phyloP scores from a whole-genome alignment of 2,329 filamentous ascomycete genomes.

The Pseudocercospora ulei region DNA sequence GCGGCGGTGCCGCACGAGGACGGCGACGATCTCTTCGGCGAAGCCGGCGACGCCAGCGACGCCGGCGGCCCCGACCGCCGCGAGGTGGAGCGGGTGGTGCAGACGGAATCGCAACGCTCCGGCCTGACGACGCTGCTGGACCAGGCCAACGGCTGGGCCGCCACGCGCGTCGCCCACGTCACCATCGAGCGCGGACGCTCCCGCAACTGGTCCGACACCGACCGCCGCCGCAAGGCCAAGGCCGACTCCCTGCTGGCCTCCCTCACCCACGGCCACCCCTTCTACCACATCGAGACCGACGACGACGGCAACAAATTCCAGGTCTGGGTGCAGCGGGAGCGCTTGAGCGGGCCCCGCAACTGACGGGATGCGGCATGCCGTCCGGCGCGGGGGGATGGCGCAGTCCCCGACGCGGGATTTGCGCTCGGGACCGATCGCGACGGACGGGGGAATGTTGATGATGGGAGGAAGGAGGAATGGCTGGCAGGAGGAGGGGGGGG shows the following conservation, averaged over 20 bases:
- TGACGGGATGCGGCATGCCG: neutral
- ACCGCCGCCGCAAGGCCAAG: constrained; percentile 1
- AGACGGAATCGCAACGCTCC: neutral
- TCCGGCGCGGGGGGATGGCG: too few relatives aligned
- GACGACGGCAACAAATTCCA: constrained; percentile 5
- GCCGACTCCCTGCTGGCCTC: neutral
- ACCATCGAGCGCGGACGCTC: constrained; percentile 1
- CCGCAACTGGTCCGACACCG: neutral
- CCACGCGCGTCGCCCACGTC: constrained; percentile 12
- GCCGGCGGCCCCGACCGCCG: neutral
- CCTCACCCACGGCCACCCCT: constrained; percentile 8
- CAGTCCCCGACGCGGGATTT: too few relatives aligned
- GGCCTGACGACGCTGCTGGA: constrained; percentile 14
- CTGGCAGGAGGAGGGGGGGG: too few relatives aligned
- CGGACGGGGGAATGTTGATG: too few relatives aligned
- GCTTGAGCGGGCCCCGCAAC: constrained; percentile 16
- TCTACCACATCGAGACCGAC: neutral
- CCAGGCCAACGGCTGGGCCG: constrained; percentile 17
- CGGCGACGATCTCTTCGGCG: neutral
- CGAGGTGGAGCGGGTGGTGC: neutral
- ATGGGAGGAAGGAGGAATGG: too few relatives aligned
- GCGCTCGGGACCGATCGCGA: too few relatives aligned
- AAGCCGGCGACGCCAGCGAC: neutral
- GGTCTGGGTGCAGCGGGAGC: constrained; percentile 13
- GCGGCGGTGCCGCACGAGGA: constrained; percentile 11